These are phyloP conservation scores for Monosporascus cannonballus DNA, from an alignment of 2,329 filamentous ascomycete genomes.

Conservation along the genomic window DNA sequence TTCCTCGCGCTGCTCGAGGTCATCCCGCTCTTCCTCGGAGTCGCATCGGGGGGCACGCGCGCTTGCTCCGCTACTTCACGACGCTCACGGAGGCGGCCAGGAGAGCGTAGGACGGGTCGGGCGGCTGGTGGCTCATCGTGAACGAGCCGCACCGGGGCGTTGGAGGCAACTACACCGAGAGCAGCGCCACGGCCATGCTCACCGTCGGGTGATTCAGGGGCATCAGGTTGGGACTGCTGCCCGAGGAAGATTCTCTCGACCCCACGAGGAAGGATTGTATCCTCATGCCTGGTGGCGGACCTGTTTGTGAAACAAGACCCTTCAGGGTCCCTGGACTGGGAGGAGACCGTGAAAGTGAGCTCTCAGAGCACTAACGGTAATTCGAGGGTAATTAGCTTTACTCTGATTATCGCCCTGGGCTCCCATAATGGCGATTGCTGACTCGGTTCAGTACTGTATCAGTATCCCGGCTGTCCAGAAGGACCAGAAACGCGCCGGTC, in stretches of 20 bases:
- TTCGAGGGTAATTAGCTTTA: conserved; percentile 35
- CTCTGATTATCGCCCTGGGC: background rate
- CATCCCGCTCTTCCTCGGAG: conserved; percentile 34
- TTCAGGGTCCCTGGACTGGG: conserved; percentile 42
- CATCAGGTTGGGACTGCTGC: conserved; percentile 29
- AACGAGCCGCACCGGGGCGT: conserved; percentile 38
- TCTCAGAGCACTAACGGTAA: conserved; percentile 41
- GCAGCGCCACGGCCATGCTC: conserved; percentile 53
- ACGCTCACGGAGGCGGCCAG: conserved; percentile 36
- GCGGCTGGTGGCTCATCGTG: conserved; percentile 56
- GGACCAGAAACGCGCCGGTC: background rate
- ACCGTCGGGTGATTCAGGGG: conserved; percentile 45
- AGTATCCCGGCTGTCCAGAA: background rate
- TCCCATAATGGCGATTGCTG: background rate
- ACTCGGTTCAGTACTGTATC: background rate
- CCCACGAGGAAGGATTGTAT: conserved; percentile 36
- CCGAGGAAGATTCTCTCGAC: conserved; percentile 24
- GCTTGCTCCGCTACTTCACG: conserved; percentile 32
- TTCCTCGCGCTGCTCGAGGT: conserved; percentile 40
- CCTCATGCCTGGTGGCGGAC: conserved; percentile 35
- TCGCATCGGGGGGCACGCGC: conserved; percentile 28
- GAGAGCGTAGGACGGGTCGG: conserved; percentile 33
- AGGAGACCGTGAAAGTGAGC: conserved; percentile 46
- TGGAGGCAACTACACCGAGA: conserved; percentile 54
- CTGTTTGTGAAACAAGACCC: conserved; percentile 38